A percentile compares a stretch with the other conserved stretches of the same genome.
Conservation (phyloP, 345 rosid genomes). For the Salix brachista region DNA sequence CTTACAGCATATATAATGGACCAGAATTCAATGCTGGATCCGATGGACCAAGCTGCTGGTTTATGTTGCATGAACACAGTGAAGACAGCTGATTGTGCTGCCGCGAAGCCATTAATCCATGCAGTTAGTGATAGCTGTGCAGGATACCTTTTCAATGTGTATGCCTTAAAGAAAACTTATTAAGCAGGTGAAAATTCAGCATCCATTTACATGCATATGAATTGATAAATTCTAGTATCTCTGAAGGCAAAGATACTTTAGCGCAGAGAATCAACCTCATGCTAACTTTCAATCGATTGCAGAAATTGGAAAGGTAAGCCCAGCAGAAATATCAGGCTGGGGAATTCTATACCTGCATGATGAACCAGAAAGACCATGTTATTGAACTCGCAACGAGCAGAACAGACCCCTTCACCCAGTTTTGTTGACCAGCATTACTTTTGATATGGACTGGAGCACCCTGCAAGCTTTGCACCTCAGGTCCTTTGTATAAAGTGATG, state of each 20-base stretch:
- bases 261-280: neutral
- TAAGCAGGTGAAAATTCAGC: neutral
- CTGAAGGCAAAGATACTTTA: neutral
- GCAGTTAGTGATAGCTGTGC: slow-evolving; percentile 28
- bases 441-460: slow-evolving; percentile 18
- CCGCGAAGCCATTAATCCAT: slow-evolving; percentile 25
- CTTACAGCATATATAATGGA: slow-evolving; percentile 19
- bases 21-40: slow-evolving; percentile 8
- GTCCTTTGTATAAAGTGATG: slow-evolving; percentile 27
- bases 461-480: slow-evolving; percentile 14
- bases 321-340: neutral
- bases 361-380: slow-evolving; percentile 23
- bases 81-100: slow-evolving; percentile 28
- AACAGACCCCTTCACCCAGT: slow-evolving; percentile 31
- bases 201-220: neutral
- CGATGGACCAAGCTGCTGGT: slow-evolving; percentile 15
- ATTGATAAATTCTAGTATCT: neutral
- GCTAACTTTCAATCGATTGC: neutral
- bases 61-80: slow-evolving; percentile 15
- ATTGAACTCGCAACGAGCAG: slow-evolving; percentile 21
- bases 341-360: slow-evolving; percentile 23
- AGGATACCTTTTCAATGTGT: slow-evolving; percentile 28
- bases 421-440: slow-evolving; percentile 6
- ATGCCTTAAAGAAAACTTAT: slow-evolving; percentile 10
- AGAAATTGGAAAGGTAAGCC: neutral